Base-by-base conservation (phyloP, 257 asterid species). In the Gentiana straminea region DNA sequence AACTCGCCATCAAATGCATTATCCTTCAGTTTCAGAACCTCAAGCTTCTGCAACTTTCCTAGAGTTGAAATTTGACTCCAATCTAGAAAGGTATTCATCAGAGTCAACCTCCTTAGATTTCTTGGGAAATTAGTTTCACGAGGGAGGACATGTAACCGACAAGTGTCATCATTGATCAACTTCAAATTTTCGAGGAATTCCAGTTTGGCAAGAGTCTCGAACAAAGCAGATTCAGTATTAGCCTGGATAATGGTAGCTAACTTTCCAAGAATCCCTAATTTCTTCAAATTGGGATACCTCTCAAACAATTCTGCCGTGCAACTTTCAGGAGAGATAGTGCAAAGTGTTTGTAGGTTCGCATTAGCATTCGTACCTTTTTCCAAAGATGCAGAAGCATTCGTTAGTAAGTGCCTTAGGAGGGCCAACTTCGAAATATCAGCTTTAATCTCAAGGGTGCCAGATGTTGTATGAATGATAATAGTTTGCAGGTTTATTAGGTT, bases 401-500 rank as follows among this genome's bases (percentile, higher is more conserved):
- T 67, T 45, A 72, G 66, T 13, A 78, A 66, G 54, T 78, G 81
- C 46, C 76, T 61, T 32, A 78, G 51, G 47, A 69, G 84, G 3
- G 64, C 38, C 81, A 75, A 71, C 38, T 69, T 75, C 74, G 76
- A 78, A 32, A 78, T 49, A 60, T 75, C 77, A 33, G 64, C 73
- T 55, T 24, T 57, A 49, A 78, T 63, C 39, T 67, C 54, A 15
- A 78, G 77, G 9, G 59, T 66, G 10, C 77, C 75, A 0, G 51
- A 62, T 13, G 62, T 69, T 38, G 84, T 71, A 34, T 56, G 11
- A 7, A 78, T 61, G 33, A 69, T 59, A 55, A 78, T 55, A 2
- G 84, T 75, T 61, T 75, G 77, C 3, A 78, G 69, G 50, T 78
- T 75, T 79, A 79, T 72, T 3, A 78, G 79, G 1, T 64, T 67